A percentile compares a stretch with the other conserved stretches of the same genome.
Evolutionary conservation across 2,329 filamentous ascomycete species (phyloP).

Genomic region (Xylaria digitata): DNA sequence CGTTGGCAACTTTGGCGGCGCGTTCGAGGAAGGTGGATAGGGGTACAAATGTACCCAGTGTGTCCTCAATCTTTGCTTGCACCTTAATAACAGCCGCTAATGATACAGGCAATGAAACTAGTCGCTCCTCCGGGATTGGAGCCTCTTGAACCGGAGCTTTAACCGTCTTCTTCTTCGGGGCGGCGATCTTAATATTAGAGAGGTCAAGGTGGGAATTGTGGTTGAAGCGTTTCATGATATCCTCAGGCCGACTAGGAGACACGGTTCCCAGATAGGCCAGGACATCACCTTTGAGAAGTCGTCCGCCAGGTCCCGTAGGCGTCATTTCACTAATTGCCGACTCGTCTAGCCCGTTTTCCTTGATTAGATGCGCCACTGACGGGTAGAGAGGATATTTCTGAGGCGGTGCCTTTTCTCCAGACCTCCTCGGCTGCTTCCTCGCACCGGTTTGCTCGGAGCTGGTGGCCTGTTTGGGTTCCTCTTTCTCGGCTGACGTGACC

Average conservation of each 20-base stretch:
- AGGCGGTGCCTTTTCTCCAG: conserved; percentile 65
- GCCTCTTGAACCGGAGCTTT: conserved; percentile 55
- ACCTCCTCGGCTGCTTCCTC: conserved; percentile 49
- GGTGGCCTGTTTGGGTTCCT: conserved; percentile 45
- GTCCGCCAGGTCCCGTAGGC: conserved; percentile 86
- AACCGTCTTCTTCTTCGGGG: conserved; percentile 50
- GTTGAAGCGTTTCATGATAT: conserved; percentile 76
- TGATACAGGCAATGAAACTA: conserved; percentile 80
- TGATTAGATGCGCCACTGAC: conserved; percentile 84
- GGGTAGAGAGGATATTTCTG: conserved; percentile 81
- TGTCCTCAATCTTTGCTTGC: conserved; percentile 82
- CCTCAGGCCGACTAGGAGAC: conserved; percentile 74
- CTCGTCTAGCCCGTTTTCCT: conserved; percentile 79
- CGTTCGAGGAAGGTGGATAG: conserved; percentile 88
- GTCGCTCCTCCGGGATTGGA: conserved; percentile 59
- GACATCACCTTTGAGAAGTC: conserved; percentile 94
- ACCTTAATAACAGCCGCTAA: conserved; percentile 81
- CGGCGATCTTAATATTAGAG: conserved; percentile 89
- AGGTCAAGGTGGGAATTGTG: conserved; percentile 88
- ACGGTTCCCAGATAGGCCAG: conserved; percentile 89
- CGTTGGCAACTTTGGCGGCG: conserved; percentile 88
- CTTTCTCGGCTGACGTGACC: conserved; percentile 42
- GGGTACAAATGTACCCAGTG: conserved; percentile 82
- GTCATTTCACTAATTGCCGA: conserved; percentile 84
- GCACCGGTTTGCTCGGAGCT: conserved; percentile 52